phyloP scores from a whole-genome alignment of 805 yeast species.

The Zygosaccharomyces bisporus region DNA sequence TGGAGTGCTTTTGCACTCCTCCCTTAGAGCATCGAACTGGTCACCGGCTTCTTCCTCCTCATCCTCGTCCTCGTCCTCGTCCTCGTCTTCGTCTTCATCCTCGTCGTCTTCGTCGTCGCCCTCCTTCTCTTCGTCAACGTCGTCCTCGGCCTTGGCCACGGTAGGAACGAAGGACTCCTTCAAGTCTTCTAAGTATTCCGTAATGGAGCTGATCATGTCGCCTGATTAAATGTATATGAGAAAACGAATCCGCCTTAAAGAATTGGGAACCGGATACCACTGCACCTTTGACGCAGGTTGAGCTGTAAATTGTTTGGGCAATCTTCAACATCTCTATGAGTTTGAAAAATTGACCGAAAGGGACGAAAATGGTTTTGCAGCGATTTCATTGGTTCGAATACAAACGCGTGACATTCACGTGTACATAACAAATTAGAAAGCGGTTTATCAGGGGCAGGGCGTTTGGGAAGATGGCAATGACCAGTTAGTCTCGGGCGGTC shows the following conservation, averaged over 20 bases:
- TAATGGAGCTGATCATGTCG: constrained; percentile 37
- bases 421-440: not conserved
- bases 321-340: not conserved
- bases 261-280: not conserved
- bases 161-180: constrained; percentile 78
- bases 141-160: constrained; percentile 73
- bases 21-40: constrained; percentile 59
- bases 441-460: not conserved
- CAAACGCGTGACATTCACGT: constrained; percentile 5
- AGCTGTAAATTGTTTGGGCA: constrained; percentile 1
- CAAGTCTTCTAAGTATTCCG: constrained; percentile 53
- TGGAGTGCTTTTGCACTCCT: constrained; percentile 63
- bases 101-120: constrained; percentile 36
- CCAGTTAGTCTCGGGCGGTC: too few relatives aligned
- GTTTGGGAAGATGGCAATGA: not conserved
- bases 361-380: constrained; percentile 7
- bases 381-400: constrained; percentile 8
- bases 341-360: constrained; percentile 5
- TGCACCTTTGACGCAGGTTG: not conserved
- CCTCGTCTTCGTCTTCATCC: constrained; percentile 41
- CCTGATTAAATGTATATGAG: constrained; percentile 16
- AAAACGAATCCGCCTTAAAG: not conserved
- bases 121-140: constrained; percentile 25
- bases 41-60: constrained; percentile 67
- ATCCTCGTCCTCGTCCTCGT: constrained; percentile 66